These are phyloP conservation scores for Rosa multiflora DNA, from an alignment of 306 rosid species.

Conservation along the genomic window DNA sequence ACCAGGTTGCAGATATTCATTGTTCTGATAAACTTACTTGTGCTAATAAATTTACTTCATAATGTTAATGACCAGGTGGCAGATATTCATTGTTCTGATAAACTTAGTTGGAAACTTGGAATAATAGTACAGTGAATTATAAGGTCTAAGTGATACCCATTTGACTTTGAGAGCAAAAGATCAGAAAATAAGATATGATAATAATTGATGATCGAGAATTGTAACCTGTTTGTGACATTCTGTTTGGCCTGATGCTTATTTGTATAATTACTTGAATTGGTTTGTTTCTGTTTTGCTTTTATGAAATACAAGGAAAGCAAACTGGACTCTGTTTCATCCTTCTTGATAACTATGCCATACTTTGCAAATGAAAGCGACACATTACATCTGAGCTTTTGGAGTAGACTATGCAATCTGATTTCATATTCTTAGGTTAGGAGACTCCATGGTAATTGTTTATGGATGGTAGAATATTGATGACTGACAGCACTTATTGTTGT, in stretches of 20 bases:
- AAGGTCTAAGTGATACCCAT: neutral
- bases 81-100: too few relatives aligned
- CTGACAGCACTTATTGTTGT: neutral
- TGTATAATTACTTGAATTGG: neutral
- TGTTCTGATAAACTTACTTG: too few relatives aligned
- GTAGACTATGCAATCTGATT: neutral
- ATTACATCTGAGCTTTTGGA: neutral
- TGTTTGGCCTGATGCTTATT: neutral
- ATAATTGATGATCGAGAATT: neutral
- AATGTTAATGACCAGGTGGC: too few relatives aligned
- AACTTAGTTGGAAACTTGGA: neutral
- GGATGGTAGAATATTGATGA: neutral
- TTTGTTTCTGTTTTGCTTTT: neutral
- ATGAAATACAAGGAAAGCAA: too few relatives aligned
- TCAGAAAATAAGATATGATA: neutral
- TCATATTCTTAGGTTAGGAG: neutral
- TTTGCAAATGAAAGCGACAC: neutral
- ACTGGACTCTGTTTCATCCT: neutral
- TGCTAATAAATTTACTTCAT: too few relatives aligned
- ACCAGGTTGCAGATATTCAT: neutral
- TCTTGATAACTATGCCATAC: neutral
- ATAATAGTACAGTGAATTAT: neutral
- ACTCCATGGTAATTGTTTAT: neutral
- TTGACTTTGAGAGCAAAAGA: neutral
- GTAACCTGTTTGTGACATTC: neutral